Conservation (phyloP, 768 basidiomycete species). For the Boletus rubroflammeus region DNA sequence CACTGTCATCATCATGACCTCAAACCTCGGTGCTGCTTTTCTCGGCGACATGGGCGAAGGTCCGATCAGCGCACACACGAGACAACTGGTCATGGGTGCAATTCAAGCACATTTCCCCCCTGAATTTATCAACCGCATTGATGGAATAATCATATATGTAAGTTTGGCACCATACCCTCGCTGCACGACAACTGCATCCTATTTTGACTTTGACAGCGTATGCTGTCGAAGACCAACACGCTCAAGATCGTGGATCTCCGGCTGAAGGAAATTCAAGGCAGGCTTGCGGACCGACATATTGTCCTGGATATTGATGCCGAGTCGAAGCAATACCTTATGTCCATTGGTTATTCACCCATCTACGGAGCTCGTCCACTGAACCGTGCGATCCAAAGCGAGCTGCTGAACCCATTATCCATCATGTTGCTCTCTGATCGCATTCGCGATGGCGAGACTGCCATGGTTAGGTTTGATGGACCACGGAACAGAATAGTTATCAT, state of each 20-base stretch:
- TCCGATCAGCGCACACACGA: constrained; percentile 56
- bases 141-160: constrained; percentile 75
- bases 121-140: constrained; percentile 89
- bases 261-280: constrained; percentile 77
- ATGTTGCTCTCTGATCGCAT: constrained; percentile 81
- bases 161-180: constrained; percentile 14
- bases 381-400: constrained; percentile 85
- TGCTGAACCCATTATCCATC: constrained; percentile 86
- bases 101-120: constrained; percentile 88
- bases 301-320: constrained; percentile 70
- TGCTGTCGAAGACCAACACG: constrained; percentile 73
- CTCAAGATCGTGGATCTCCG: constrained; percentile 87
- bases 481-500: constrained; percentile 73
- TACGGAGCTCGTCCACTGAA: constrained; percentile 94
- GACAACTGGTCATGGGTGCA: constrained; percentile 68
- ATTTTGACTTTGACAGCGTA: constrained; percentile 49
- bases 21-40: constrained; percentile 80
- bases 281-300: constrained; percentile 79
- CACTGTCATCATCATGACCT: constrained; percentile 93
- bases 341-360: constrained; percentile 71
- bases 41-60: constrained; percentile 75
- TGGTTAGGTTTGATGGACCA: constrained; percentile 75
- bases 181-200: constrained; percentile 20
- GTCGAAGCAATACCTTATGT: constrained; percentile 72
- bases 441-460: constrained; percentile 74